Evolutionary conservation across 805 yeast species (phyloP), one percentile per base, ranked within the genome.

Genomic region (Kodamaea neixiangensis): DNA sequence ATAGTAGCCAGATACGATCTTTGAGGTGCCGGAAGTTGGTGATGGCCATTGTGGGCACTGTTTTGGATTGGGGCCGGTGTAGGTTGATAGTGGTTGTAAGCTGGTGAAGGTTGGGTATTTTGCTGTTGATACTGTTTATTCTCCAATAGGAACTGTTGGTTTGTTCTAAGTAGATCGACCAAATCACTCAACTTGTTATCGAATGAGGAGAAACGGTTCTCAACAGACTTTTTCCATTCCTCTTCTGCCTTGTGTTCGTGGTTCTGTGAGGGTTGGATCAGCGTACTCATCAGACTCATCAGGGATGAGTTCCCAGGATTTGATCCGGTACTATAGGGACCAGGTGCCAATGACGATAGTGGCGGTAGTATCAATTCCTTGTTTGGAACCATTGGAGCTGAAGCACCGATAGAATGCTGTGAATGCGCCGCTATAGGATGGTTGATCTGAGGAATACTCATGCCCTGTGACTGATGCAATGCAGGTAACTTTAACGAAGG

Each of bases 401-500:
- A 7, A n/a, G 45, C n/a, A 9, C 31, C 31, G 3, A 25, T 25
- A 5, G 10, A 17, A 11, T n/a, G 34, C 14, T 9, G 35, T 18
- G 18, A 6, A 14, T 42, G 45, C 7, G 31, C 3, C 4, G 45
- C 35, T 3, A 42, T 42, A 29, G 25, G 45, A 21, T 17, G 35
- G 20, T 19, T 14, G 10, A 40, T 40, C 10, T 40, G 44, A 14
- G 44, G 31, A 13, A 42, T 42, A 33, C 35, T n/a, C 22, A 42
- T 42, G 34, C 35, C 21, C 22, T 34, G 46, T n/a, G 42, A 19
- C 21, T 41, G 19, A 51, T 47, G 49, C 49, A 47, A 22, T 15
- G 34, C 63, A 11, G 73, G 71, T 19, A 71, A 58, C 47, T 63
- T 66, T 11, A 72, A 46, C 3, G 73, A 63, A 2, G 85, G 83